A percentile compares a stretch with the other conserved stretches of the same genome.
phyloP scores from a whole-genome alignment of 2,329 filamentous ascomycete species.

The Talaromyces islandicus region DNA sequence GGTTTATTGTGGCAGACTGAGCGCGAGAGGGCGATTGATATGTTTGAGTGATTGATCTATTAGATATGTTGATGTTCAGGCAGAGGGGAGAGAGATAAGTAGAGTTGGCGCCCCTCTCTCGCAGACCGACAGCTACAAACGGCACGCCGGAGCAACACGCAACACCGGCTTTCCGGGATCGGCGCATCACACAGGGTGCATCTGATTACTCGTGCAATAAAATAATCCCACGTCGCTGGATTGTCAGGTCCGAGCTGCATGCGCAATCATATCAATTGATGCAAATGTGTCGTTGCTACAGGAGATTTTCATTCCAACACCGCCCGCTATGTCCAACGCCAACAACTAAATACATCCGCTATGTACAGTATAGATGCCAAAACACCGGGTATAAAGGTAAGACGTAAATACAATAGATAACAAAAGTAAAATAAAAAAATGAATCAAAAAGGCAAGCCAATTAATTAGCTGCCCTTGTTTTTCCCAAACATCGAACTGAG shows the following conservation, averaged over 20 bases:
- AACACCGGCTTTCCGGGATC: not conserved
- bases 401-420: not conserved
- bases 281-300: not conserved
- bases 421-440: not conserved
- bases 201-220: not conserved
- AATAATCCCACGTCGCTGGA: not conserved
- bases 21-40: not conserved
- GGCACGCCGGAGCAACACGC: not conserved
- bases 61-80: not conserved
- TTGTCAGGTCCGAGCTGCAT: not conserved
- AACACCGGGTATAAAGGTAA: not conserved
- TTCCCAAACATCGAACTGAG: conserved; percentile 24
- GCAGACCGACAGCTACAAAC: not conserved
- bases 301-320: not conserved
- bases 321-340: not conserved
- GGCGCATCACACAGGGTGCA: not conserved
- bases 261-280: not conserved
- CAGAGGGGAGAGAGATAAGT: not conserved
- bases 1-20: not conserved
- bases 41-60: not conserved
- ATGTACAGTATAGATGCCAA: not conserved
- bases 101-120: not conserved
- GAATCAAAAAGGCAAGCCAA: too few relatives aligned
- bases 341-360: not conserved
- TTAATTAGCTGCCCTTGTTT: not conserved